These are phyloP conservation scores for Tilletia walkeri DNA, from an alignment of 1,284 basidiomycete species.

Conservation along the genomic window DNA sequence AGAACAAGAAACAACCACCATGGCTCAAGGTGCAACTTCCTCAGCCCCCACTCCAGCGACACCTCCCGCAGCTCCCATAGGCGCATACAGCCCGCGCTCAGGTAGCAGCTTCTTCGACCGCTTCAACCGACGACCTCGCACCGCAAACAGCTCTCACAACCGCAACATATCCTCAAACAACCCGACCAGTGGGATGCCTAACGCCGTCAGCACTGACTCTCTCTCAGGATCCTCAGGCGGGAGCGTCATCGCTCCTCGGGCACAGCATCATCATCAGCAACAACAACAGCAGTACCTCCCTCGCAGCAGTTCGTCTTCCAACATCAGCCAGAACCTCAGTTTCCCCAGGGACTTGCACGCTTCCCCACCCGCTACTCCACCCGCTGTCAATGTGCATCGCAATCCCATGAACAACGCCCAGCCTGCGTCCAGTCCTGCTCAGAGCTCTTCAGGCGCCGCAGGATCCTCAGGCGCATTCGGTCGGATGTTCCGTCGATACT, in stretches of 20 bases:
- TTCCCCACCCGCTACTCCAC: conserved; percentile 5
- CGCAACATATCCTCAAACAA: not conserved
- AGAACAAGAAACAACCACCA: not conserved
- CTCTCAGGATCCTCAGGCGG: not conserved
- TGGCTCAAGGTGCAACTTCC: not conserved
- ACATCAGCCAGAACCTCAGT: not conserved
- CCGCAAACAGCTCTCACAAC: conserved; percentile 10
- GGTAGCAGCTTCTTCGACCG: conserved; percentile 16
- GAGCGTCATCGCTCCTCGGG: not conserved
- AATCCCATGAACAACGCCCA: not conserved
- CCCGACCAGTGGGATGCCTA: not conserved
- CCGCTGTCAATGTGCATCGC: not conserved
- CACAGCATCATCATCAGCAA: not conserved
- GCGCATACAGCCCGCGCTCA: conserved; percentile 10
- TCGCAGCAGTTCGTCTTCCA: conserved; percentile 13
- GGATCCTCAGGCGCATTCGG: conserved; percentile 29
- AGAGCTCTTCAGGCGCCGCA: not conserved
- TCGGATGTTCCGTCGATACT: conserved; percentile 46
- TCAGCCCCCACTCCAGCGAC: not conserved
- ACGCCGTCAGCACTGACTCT: conserved; percentile 1
- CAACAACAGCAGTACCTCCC: not conserved
- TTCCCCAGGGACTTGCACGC: conserved; percentile 3
- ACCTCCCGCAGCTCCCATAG: not conserved
- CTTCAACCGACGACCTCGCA: not conserved
- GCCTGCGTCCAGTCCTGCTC: not conserved